Evolutionary conservation across 257 asterid species (phyloP).

Genomic region (Buddleja alternifolia): DNA sequence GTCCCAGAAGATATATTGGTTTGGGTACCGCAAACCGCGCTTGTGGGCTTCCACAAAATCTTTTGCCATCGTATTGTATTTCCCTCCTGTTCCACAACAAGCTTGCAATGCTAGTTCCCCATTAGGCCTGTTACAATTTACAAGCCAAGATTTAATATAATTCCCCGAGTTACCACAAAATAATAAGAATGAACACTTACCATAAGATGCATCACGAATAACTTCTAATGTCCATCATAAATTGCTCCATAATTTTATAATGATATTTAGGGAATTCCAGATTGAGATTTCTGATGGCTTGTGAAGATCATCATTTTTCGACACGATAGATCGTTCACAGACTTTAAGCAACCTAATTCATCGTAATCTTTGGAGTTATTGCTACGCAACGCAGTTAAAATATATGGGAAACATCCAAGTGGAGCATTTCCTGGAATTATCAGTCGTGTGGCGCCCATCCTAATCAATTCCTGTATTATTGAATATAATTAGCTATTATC

Average conservation of each 20-base stretch:
- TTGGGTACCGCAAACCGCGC: conserved; percentile 27
- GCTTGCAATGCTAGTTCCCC: not conserved
- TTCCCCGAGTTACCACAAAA: not conserved
- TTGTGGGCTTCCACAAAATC: conserved; percentile 23
- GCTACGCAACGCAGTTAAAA: not conserved
- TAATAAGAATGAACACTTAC: not conserved
- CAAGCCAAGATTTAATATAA: not conserved
- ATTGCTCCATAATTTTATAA: not conserved
- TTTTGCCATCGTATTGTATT: conserved; percentile 1
- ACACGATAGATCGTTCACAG: not conserved
- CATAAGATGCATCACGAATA: not conserved
- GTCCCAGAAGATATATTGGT: conserved; percentile 29
- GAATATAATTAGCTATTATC: not conserved
- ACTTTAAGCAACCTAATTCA: not conserved
- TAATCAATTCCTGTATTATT: not conserved
- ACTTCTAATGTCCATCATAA: not conserved
- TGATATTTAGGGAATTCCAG: not conserved
- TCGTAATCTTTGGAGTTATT: not conserved
- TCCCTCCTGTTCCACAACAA: conserved; percentile 9
- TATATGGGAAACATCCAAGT: not conserved
- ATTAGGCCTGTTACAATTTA: not conserved
- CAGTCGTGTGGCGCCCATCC: not conserved
- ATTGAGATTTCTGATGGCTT: not conserved
- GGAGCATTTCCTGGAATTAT: not conserved
- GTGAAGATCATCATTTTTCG: not conserved